These are phyloP conservation scores for Ziziphus jujuba DNA, from an alignment of 306 rosid species.

Conservation along the genomic window DNA sequence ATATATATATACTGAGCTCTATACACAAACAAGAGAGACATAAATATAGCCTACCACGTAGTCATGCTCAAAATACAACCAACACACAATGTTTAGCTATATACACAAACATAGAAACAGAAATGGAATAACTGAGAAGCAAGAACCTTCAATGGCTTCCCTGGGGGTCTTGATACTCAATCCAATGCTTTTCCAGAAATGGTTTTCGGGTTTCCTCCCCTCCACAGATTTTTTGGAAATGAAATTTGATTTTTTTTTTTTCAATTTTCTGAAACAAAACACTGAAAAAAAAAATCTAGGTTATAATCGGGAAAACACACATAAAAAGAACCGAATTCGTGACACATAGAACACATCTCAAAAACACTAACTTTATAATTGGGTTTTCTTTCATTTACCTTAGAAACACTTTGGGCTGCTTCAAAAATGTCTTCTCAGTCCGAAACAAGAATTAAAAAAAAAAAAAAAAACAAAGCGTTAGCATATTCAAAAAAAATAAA, in stretches of 20 bases:
- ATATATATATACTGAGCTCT: too few relatives aligned
- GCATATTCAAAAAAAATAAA: not conserved
- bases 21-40: too few relatives aligned
- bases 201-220: conserved; percentile 84
- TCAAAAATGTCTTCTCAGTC: conserved; percentile 82
- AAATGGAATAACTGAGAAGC: not conserved
- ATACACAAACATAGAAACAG: too few relatives aligned
- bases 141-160: conserved; percentile 75
- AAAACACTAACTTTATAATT: not conserved
- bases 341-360: too few relatives aligned
- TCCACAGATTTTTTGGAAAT: conserved; percentile 75
- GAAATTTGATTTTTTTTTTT: not conserved
- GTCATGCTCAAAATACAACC: too few relatives aligned
- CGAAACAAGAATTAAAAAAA: conserved; percentile 24
- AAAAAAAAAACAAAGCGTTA: not conserved
- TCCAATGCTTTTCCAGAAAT: conserved; percentile 71
- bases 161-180: conserved; percentile 87
- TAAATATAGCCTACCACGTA: too few relatives aligned
- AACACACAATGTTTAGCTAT: too few relatives aligned
- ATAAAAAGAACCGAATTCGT: too few relatives aligned
- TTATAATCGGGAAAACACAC: too few relatives aligned
- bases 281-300: too few relatives aligned
- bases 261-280: too few relatives aligned
- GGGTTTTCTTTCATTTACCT: conserved; percentile 29
- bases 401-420: conserved; percentile 73